Evolutionary conservation across 805 yeast species (phyloP).

Genomic region (Sugiyamaella floridensis): DNA sequence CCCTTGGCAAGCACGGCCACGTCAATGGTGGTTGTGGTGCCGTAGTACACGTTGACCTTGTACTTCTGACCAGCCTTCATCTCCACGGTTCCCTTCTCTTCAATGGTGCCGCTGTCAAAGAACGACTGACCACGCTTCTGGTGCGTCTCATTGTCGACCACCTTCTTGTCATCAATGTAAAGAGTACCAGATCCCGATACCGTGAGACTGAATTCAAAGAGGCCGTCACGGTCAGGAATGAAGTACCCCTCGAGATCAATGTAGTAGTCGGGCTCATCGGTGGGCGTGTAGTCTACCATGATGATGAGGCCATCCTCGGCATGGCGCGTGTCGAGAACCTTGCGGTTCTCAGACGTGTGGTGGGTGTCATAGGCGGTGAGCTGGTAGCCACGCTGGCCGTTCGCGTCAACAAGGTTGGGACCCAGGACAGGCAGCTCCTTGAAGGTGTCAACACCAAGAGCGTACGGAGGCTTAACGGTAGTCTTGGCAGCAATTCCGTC

Average conservation of each 20-base stretch:
- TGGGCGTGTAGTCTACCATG: constrained; percentile 16
- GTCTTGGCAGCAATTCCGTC: constrained; percentile 37
- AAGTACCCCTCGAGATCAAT: constrained; percentile 40
- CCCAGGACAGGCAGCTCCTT: constrained; percentile 33
- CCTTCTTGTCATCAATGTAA: constrained; percentile 44
- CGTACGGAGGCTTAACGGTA: constrained; percentile 25
- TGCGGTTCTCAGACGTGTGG: constrained; percentile 3
- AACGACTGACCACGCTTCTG: constrained; percentile 46
- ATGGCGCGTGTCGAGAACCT: constrained; percentile 10
- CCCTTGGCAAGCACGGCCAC: constrained; percentile 32
- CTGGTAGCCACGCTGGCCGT: constrained; percentile 12
- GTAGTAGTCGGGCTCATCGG: constrained; percentile 30
- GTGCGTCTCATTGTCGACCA: constrained; percentile 50
- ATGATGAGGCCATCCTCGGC: constrained; percentile 10
- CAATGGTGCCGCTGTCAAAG: constrained; percentile 50
- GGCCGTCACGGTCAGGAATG: constrained; percentile 42
- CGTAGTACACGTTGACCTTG: constrained; percentile 44
- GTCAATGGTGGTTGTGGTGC: constrained; percentile 35
- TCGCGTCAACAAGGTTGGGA: constrained; percentile 9
- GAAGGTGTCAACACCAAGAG: constrained; percentile 35
- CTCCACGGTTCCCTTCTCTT: constrained; percentile 36
- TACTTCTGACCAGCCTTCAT: constrained; percentile 42
- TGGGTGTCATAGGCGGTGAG: constrained; percentile 8
- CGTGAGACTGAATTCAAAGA: constrained; percentile 46
- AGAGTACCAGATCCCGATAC: constrained; percentile 51